These are phyloP conservation scores for Cladorrhinum sp. DNA, from an alignment of 2,329 filamentous ascomycete genomes.

Conservation along the genomic window DNA sequence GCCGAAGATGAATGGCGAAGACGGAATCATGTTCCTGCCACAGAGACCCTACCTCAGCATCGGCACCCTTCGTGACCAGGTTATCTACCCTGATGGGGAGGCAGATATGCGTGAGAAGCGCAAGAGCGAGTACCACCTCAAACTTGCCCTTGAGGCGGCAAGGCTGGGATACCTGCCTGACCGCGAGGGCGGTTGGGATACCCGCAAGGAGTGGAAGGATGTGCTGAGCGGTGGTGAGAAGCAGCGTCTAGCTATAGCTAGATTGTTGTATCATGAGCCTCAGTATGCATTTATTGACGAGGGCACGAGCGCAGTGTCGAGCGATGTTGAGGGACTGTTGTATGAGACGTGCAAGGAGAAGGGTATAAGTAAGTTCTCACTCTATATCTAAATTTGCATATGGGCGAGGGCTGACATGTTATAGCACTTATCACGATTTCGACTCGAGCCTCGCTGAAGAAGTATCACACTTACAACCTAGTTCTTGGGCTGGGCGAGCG, in stretches of 20 bases:
- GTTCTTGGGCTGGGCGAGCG: constrained; percentile 76
- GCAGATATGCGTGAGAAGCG: constrained; percentile 85
- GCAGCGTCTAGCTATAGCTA: constrained; percentile 87
- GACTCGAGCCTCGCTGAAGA: constrained; percentile 88
- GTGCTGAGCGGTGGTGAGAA: constrained; percentile 97
- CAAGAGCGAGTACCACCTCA: constrained; percentile 74
- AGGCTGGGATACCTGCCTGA: constrained; percentile 84
- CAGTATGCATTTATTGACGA: constrained; percentile 94
- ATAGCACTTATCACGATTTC: constrained; percentile 89
- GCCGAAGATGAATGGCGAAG: constrained; percentile 73
- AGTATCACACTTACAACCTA: constrained; percentile 91
- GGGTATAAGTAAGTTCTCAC: constrained; percentile 75
- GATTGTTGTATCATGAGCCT: constrained; percentile 91
- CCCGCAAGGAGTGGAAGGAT: constrained; percentile 97
- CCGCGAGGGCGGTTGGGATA: constrained; percentile 94
- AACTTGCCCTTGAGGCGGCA: constrained; percentile 75
- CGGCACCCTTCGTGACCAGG: constrained; percentile 90
- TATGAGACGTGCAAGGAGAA: constrained; percentile 92
- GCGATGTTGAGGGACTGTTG: constrained; percentile 87
- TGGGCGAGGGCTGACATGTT: background rate
- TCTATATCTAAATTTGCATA: background rate
- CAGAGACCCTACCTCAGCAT: constrained; percentile 90
- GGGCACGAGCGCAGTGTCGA: constrained; percentile 89
- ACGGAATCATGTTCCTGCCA: constrained; percentile 98
- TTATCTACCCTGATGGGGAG: constrained; percentile 95